Conservation (phyloP, 495 filamentous ascomycete genomes). For the Astrothelium macrocarpum region DNA sequence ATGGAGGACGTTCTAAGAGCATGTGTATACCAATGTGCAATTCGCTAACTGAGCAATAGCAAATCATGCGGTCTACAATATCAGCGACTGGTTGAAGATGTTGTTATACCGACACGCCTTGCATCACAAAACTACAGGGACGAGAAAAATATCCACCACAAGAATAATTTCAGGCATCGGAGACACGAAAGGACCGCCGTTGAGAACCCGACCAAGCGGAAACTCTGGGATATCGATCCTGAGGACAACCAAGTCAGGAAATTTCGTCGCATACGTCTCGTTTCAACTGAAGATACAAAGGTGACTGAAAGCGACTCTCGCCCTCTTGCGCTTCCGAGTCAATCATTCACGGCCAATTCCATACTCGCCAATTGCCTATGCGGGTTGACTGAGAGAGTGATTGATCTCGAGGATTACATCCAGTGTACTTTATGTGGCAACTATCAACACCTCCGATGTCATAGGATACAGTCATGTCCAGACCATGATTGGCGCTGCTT, state of each 20-base stretch:
- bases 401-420: not conserved
- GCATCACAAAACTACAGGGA: not conserved
- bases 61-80: not conserved
- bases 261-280: not conserved
- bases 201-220: not conserved
- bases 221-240: not conserved
- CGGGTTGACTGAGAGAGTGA: not conserved
- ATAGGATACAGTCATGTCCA: not conserved
- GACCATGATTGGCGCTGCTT: not conserved
- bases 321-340: not conserved
- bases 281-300: not conserved
- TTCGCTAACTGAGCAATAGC: not conserved
- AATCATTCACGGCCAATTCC: not conserved
- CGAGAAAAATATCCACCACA: too few relatives aligned
- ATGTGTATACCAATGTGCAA: not conserved
- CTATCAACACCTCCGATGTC: not conserved
- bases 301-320: not conserved
- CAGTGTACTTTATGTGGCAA: not conserved
- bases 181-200: not conserved
- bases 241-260: not conserved
- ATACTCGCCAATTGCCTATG: not conserved
- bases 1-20: not conserved
- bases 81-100: not conserved
- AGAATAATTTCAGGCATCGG: not conserved
- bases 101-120: not conserved